These are phyloP conservation scores for Saccharomycopsis guyanensis DNA, from an alignment of 805 yeast species.

Conservation along the genomic window DNA sequence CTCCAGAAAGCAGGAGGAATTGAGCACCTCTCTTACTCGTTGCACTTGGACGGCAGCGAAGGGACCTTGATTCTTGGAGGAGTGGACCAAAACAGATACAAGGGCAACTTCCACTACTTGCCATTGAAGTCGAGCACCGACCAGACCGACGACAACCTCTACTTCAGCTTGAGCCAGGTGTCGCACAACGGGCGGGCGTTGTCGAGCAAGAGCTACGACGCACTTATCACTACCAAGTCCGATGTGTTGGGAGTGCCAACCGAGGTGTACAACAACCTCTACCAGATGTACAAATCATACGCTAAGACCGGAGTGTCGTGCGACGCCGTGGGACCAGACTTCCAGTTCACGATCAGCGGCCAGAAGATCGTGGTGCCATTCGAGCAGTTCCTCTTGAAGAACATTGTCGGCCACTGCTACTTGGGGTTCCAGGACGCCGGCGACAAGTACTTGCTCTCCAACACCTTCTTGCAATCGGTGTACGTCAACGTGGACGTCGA, in stretches of 20 bases:
- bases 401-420: not conserved
- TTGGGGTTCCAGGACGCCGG: not conserved
- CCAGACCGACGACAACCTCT: not conserved
- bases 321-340: not conserved
- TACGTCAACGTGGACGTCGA: not conserved
- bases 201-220: not conserved
- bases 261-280: not conserved
- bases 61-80: not conserved
- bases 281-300: not conserved
- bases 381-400: not conserved
- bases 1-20: not conserved
- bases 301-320: not conserved
- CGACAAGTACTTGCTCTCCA: not conserved
- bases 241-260: not conserved
- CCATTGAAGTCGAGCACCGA: not conserved
- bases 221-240: not conserved
- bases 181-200: not conserved
- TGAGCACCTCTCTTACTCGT: not conserved
- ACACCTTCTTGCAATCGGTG: not conserved
- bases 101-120: not conserved
- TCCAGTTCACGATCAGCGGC: not conserved
- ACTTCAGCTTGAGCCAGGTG: not conserved
- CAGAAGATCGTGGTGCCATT: not conserved
- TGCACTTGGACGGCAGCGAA: not conserved
- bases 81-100: not conserved